Conservation (phyloP, 2,329 filamentous ascomycete species). For the Chalara sp. region DNA sequence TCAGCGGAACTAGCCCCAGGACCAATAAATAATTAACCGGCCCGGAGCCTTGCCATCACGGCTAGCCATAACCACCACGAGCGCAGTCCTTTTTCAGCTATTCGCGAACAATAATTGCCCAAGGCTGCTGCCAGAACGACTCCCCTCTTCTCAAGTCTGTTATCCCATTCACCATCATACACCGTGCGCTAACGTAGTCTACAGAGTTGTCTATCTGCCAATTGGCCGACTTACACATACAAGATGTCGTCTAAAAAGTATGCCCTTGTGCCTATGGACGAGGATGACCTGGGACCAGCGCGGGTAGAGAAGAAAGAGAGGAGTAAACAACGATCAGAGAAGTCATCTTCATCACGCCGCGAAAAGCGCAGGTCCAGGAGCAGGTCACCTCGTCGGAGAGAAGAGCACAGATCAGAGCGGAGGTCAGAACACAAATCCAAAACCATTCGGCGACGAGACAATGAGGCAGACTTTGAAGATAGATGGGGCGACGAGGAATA, state of each 20-base stretch:
- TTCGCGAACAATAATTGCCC: too few relatives aligned
- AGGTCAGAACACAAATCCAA: slow-evolving; percentile 36
- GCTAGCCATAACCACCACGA: too few relatives aligned
- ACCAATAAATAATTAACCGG: too few relatives aligned
- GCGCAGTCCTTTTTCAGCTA: too few relatives aligned
- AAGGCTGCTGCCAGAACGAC: too few relatives aligned
- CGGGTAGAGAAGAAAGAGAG: slow-evolving; percentile 42
- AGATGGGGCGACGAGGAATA: slow-evolving; percentile 76
- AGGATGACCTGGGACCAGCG: slow-evolving; percentile 50
- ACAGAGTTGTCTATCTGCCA: too few relatives aligned
- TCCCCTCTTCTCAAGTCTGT: too few relatives aligned
- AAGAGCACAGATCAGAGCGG: slow-evolving; percentile 32
- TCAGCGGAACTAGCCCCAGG: too few relatives aligned
- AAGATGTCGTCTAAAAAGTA: slow-evolving; percentile 49
- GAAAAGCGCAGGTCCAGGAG: slow-evolving; percentile 31
- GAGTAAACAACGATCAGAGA: slow-evolving; percentile 29
- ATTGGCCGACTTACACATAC: neutral
- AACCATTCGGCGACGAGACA: slow-evolving; percentile 43
- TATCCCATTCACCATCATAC: too few relatives aligned
- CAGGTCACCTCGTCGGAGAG: slow-evolving; percentile 27
- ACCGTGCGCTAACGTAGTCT: too few relatives aligned
- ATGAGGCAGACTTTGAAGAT: slow-evolving; percentile 63
- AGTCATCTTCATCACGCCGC: slow-evolving; percentile 28
- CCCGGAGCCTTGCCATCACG: too few relatives aligned
- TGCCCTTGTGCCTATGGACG: slow-evolving; percentile 61